Percentiles rank a stretch among this genome's conserved stretches.
Evolutionary conservation across 257 asterid genomes (phyloP).

Genomic region (Eustoma russellianum): DNA sequence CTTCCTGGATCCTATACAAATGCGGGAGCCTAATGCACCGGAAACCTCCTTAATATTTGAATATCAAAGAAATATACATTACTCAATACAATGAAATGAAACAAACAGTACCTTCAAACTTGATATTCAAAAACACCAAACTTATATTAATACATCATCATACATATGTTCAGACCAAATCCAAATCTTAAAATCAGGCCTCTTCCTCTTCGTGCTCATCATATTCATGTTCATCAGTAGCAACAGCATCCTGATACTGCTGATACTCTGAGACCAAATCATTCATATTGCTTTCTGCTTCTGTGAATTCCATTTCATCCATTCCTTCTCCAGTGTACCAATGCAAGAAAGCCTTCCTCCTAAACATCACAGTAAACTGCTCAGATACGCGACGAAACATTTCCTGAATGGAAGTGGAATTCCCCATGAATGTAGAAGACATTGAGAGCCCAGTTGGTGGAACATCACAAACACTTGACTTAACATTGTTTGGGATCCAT

Average conservation of each 20-base stretch:
- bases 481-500: conserved; percentile 71
- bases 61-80: too few relatives aligned
- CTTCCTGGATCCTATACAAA: too few relatives aligned
- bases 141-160: neutral
- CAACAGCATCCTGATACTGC: conserved; percentile 68
- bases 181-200: neutral
- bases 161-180: neutral
- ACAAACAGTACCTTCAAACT: too few relatives aligned
- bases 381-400: conserved; percentile 59
- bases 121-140: neutral
- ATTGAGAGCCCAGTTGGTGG: conserved; percentile 39
- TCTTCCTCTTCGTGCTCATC: conserved; percentile 34
- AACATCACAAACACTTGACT: conserved; percentile 70
- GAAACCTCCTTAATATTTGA: too few relatives aligned
- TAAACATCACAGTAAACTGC: conserved; percentile 68
- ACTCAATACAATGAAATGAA: too few relatives aligned
- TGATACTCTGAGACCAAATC: conserved; percentile 72
- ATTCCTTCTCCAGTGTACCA: conserved; percentile 70
- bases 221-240: conserved; percentile 36
- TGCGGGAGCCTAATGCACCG: too few relatives aligned
- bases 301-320: conserved; percentile 76
- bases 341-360: conserved; percentile 63
- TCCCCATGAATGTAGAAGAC: conserved; percentile 74
- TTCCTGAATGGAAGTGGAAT: conserved; percentile 66
- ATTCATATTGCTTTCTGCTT: conserved; percentile 67